Percentiles rank a stretch among this genome's conserved stretches.
Evolutionary conservation across 129 eudicot genomes (phyloP).

Genomic region (Cynara cardunculus): DNA sequence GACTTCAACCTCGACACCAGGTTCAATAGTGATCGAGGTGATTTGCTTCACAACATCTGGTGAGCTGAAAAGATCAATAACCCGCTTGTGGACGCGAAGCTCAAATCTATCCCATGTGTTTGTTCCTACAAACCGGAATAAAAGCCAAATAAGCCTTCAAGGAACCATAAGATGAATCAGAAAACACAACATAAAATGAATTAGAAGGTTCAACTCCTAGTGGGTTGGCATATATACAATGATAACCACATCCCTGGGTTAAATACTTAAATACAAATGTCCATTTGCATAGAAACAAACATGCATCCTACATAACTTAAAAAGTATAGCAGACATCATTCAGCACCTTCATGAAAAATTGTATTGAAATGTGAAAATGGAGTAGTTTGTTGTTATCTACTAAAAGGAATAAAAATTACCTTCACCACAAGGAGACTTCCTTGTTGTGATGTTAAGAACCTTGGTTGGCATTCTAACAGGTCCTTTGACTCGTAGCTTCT

Average conservation of each 20-base stretch:
- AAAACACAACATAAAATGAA: background rate
- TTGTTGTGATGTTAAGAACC: constrained; percentile 42
- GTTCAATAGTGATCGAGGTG: constrained; percentile 85
- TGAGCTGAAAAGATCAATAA: constrained; percentile 85
- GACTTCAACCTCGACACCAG: constrained; percentile 89
- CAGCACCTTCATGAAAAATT: background rate
- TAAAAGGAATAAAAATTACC: constrained; percentile 17
- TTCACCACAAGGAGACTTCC: constrained; percentile 54
- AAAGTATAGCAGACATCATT: background rate
- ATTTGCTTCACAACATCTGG: constrained; percentile 88
- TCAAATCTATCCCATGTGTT: constrained; percentile 89
- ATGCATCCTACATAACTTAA: background rate
- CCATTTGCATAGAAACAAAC: background rate
- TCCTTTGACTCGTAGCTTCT: constrained; percentile 43
- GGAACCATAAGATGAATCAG: background rate
- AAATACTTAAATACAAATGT: too few relatives aligned
- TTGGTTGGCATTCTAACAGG: constrained; percentile 53
- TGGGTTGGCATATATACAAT: background rate
- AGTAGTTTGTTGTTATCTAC: too few relatives aligned
- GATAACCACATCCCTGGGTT: background rate
- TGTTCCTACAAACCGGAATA: constrained; percentile 41
- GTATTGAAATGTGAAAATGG: background rate
- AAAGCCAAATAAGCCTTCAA: background rate
- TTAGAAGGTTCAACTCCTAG: background rate
- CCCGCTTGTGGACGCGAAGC: constrained; percentile 83